phyloP scores from a whole-genome alignment of 176 grass and related monocot species.

The Puccinellia tenuiflora region DNA sequence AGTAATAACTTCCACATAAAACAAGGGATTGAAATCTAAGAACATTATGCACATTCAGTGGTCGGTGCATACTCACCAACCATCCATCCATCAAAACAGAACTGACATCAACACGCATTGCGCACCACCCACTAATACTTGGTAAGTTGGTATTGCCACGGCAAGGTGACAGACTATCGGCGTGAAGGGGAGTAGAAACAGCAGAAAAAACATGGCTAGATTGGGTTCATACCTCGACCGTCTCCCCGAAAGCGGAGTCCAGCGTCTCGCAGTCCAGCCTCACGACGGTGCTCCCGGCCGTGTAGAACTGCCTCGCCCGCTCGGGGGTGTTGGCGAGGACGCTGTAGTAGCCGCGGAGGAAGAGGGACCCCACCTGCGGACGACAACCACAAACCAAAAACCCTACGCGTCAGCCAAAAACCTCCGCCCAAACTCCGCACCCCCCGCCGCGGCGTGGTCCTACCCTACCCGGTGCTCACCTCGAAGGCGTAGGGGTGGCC shows the following conservation, averaged over 20 bases:
- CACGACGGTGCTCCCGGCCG: slow-evolving; percentile 40
- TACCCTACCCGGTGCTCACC: slow-evolving; percentile 20
- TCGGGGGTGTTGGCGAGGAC: slow-evolving; percentile 45
- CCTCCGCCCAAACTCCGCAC: not conserved
- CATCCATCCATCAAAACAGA: not conserved
- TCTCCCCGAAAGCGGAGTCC: slow-evolving; percentile 31
- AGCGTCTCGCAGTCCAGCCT: slow-evolving; percentile 38
- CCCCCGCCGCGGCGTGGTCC: no score
- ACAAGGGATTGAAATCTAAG: not conserved
- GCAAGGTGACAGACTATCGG: not conserved
- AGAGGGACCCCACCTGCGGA: slow-evolving; percentile 55
- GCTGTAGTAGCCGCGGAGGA: slow-evolving; percentile 54
- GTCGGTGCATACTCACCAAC: not conserved
- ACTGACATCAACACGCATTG: not conserved
- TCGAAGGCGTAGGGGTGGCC: slow-evolving; percentile 38
- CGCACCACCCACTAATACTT: not conserved
- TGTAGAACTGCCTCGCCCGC: slow-evolving; percentile 50
- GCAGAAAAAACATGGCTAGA: not conserved
- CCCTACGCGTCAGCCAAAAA: slow-evolving; percentile 18
- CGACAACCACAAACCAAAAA: not conserved
- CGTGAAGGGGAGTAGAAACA: not conserved
- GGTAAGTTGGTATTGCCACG: not conserved
- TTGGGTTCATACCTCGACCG: slow-evolving; percentile 26
- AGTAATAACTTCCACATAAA: not conserved
- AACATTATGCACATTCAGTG: not conserved